Conservation (phyloP, 2,329 filamentous ascomycete species). For the Hymenoscyphus repandus region DNA sequence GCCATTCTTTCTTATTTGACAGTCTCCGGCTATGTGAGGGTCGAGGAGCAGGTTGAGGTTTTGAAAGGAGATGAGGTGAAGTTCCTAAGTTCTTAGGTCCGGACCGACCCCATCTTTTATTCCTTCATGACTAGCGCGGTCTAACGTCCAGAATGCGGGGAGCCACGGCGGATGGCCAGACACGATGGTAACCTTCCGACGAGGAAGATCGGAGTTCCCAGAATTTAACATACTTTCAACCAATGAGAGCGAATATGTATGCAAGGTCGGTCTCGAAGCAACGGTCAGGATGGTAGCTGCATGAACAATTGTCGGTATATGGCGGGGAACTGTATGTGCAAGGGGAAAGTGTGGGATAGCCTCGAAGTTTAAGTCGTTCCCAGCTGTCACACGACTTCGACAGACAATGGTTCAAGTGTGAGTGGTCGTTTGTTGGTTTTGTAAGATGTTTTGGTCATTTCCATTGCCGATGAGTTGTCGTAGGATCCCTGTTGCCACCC, state of each 20-base stretch:
- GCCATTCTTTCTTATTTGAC: background rate
- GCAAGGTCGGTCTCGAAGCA: background rate
- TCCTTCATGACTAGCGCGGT: background rate
- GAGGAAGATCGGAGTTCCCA: background rate
- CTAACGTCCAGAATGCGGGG: slow-evolving; percentile 1
- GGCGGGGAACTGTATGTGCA: background rate
- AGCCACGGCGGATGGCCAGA: background rate
- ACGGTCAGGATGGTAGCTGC: background rate
- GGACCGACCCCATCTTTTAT: background rate
- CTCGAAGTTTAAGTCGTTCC: background rate
- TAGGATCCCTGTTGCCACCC: background rate
- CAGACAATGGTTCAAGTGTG: background rate
- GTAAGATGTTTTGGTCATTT: background rate
- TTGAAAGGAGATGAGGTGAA: background rate
- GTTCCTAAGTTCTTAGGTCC: background rate
- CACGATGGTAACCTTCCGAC: background rate
- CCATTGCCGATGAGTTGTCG: background rate
- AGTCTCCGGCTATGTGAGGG: background rate
- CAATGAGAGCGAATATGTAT: background rate
- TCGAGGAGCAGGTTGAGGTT: background rate
- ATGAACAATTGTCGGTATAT: background rate
- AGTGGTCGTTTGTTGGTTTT: background rate
- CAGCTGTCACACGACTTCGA: background rate
- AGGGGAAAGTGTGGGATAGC: background rate
- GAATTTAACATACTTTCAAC: background rate